Evolutionary conservation across 768 basidiomycete species (phyloP), one percentile per base, ranked within the genome.

Genomic region (Cyclocybe cylindracea): DNA sequence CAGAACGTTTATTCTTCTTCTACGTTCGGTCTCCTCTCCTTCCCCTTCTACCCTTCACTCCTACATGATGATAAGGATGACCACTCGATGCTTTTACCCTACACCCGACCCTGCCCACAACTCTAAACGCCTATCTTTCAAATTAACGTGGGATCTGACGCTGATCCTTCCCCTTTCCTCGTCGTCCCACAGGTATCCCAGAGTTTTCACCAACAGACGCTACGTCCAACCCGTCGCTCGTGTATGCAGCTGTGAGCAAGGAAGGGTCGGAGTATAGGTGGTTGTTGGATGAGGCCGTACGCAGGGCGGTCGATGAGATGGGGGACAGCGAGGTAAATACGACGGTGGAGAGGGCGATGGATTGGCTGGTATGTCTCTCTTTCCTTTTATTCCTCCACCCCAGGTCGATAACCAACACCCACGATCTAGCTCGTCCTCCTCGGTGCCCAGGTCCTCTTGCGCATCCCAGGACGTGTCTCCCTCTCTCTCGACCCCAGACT

Each of bases 401-500:
- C 24, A 9, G n/a, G 33, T 13, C 32, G 24, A 41, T 35, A n/a
- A n/a, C n/a, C n/a, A n/a, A n/a, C n/a, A n/a, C n/a, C n/a, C n/a
- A n/a, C n/a, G n/a, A 18, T 51, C 10, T 39, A 72, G 72, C 65
- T 72, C 13, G 69, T 70, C 0, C 65, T 62, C 39, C 57, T 74
- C 18, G 70, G 69, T 40, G 56, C 58, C 1, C 46, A 69, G 34
- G 72, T 74, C 10, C 53, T 71, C 0, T 56, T 55, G 7, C 62
- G 70, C 29, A 66, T 72, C 8, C 69, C 69, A 1, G 70, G 71
- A 5, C 58, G 71, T 6, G 70, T 72, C 10, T 72, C 71, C 10
- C 54, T 71, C 2, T 70, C 69, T 4, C 65, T 70, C 39, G 72
- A 74, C 45, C 70, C 72, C 11, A 69, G 72, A 6, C 58, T 71